Conservation (phyloP, 2,329 filamentous ascomycete species). For the Camptophora hylomeconis region DNA sequence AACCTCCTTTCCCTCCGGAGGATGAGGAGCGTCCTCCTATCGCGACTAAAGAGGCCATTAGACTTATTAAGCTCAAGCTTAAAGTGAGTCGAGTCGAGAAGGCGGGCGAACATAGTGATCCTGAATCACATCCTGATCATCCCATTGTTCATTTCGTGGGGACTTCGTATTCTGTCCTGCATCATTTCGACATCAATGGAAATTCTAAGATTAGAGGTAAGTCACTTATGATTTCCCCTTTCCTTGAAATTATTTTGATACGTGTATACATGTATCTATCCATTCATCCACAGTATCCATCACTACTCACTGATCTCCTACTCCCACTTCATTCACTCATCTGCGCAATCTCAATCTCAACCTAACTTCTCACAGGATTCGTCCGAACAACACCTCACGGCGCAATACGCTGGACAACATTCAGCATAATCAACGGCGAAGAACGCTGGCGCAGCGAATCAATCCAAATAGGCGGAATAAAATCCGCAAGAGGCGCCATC, state of each 20-base stretch:
- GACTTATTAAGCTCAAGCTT: conserved; percentile 57
- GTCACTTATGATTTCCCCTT: conserved; percentile 10
- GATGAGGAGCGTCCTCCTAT: conserved; percentile 41
- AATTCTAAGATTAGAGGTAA: conserved; percentile 53
- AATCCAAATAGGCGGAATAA: conserved; percentile 57
- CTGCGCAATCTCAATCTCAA: conserved; percentile 28
- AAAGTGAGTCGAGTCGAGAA: conserved; percentile 47
- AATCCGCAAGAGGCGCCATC: conserved; percentile 53
- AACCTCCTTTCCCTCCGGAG: conserved; percentile 25
- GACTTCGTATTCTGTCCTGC: conserved; percentile 47
- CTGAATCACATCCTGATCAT: too few relatives aligned
- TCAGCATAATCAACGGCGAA: conserved; percentile 51
- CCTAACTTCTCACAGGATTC: conserved; percentile 33
- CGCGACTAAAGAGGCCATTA: conserved; percentile 51
- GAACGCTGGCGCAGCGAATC: conserved; percentile 67
- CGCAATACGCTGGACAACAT: conserved; percentile 62
- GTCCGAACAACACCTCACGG: conserved; percentile 56
- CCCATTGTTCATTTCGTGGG: conserved; percentile 60
- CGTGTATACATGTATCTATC: too few relatives aligned
- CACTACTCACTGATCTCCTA: conserved; percentile 53
- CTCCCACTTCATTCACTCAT: conserved; percentile 52
- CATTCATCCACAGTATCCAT: too few relatives aligned
- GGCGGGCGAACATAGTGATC: conserved; percentile 45
- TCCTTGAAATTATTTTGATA: too few relatives aligned
- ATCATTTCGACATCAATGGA: conserved; percentile 54